Base-by-base conservation (phyloP, 495 filamentous ascomycete species). In the Aspergillus campestris region DNA sequence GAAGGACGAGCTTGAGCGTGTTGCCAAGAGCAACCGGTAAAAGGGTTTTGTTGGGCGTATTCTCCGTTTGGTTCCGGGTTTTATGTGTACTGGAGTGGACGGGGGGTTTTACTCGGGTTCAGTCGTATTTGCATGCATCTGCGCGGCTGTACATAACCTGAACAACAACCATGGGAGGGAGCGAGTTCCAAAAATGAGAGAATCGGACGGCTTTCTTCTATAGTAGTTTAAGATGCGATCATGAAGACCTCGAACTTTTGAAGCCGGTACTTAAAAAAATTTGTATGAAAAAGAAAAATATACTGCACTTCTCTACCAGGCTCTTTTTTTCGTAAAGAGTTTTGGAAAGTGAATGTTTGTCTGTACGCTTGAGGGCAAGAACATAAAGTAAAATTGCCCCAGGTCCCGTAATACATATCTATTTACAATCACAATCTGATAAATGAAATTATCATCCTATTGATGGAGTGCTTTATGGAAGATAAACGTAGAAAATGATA, bases 1-100 rank as follows among this genome's bases (percentile, higher is more conserved):
- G 88, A 99, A 99, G 89, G 92, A 99, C 71, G 94, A 99, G 84
- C 71, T 99, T 75, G 92, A 98, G 84, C 92, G 92, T 85, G 92
- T 98, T 67, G 92, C 92, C 72, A 98, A 98, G 88, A 87, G 81
- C 77, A 98, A 98, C 82, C 87, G 92, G 84, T 98, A 97, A 72
- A 72, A 55, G 60, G 62, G 47, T 53, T 58, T 53, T 61, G 54
- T 63, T 67, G 61, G 65, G 55, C 57, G 57, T 61, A 58, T 67
- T 70, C 64, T 70, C 65, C 67, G 67, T 71, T 71, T 71, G 60
- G 59, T 67, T 54, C 59, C 63, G 49, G 49, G 59, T 62, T 68
- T 61, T 66, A 62, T 56, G 62, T 61, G 63, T 70, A 58, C 61
- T 62, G 67, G 69, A 68, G 64, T 69, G 67, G 66, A 72, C 67